Base-by-base conservation (phyloP, 1,139 yeast genomes). In the Pneumocystis oryctolagi region DNA sequence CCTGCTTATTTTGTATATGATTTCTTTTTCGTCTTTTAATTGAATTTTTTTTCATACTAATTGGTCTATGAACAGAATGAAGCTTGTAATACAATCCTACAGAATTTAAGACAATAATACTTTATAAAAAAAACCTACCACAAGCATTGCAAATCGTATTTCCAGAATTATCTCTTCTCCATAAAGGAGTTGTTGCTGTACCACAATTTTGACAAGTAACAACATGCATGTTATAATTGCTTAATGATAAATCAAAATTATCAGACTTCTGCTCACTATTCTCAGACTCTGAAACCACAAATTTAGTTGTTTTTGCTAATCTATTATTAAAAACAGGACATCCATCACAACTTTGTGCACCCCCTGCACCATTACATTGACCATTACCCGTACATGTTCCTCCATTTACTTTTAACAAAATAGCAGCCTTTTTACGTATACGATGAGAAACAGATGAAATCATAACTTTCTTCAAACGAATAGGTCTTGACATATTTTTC, bases 101-200 rank as follows among this genome's bases (percentile, higher is more conserved):
- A 0, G 95, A 95, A 71, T 88, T 88, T 76, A 96, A 88, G 47
- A 87, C 86, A 42, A 58, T 56, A n/a, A n/a, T 25, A 25, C 20
- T 32, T 59, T 25, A 40, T 59, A 40, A 4, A 32, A 20, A 32
- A 59, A 20, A 58, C 57, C 20, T 18, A 59, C 61, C 65, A 56
- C 42, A 35, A 8, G 59, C 59, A 25, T 57, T 35, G 20, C 59
- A 57, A 20, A 64, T 64, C 12, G 92, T 84, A 68, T 85, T 83
- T 0, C 95, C 95, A 5, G 78, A 79, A 65, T 84, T 89, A 69
- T 87, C 90, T 68, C 95, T 77, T 70, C 96, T 78, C 96, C 96
- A 88, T 18, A 88, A 76, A 0, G 96, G 95, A 0, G 96, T 88
- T 67, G 87, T 85, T 6, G 92, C 86, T 25, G 92, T 85, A 12